Evolutionary conservation across 2,329 filamentous ascomycete genomes (phyloP), one percentile per base, ranked within the genome.

Genomic region (Cercospora citrullina): DNA sequence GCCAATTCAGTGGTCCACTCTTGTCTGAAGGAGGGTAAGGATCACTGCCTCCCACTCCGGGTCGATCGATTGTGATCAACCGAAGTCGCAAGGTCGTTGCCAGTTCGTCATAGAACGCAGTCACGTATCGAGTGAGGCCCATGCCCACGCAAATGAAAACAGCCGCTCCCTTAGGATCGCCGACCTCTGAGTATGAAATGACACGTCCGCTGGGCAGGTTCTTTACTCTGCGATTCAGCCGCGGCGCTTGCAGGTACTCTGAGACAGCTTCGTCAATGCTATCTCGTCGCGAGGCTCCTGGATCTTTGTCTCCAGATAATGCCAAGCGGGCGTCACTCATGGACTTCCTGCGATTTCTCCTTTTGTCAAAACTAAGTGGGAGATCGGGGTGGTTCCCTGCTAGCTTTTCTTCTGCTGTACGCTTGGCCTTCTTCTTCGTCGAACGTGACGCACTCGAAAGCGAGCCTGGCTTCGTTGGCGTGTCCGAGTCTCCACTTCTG

Each of bases 111-210:
- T 98, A 99, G 78, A 99, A 99, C 0, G 94, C 93, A 69, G 93
- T 97, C 68, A 99, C 91, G 77, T 95, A 99, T 79, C 95, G 88
- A 10, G 95, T 99, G 75, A 99, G 81, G 0, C 95, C 95, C 95
- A 99, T 99, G 21, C 95, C 95, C 2, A 99, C 93, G 75, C 95
- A 99, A 77, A 95, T 96, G 73, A 99, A 94, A 1, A 99, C 92
- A 2, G 93, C 94, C 72, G 91, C 94, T 1, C 95, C 95, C 53
- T 94, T 88, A 0, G 94, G 89, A 78, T 98, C 94, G 14, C 95
- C 95, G 2, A 99, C 95, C 79, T 99, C 95, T 0, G 94, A 98
- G 76, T 97, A 99, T 0, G 93, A 96, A 72, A 99, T 97, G 3
- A 91, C 85, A 16, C 95, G 89, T 1, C 94, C 93, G 0, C 92